Base-by-base conservation (phyloP, 2,329 filamentous ascomycete genomes). In the Diaporthe sp. region DNA sequence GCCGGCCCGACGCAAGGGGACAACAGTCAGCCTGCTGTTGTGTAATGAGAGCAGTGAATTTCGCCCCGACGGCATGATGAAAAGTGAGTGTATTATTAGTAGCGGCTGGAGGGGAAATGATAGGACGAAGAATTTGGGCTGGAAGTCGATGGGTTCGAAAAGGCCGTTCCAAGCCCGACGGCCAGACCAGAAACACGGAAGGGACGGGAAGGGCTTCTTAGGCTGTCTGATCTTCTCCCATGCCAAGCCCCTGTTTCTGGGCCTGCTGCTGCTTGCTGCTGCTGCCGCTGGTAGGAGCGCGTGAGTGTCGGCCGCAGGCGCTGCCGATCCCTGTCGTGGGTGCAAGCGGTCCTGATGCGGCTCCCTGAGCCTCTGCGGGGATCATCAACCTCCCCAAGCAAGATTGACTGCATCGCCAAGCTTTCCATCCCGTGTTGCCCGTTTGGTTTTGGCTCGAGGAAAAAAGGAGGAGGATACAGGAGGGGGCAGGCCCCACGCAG, bases 151-250 rank as follows among this genome's bases (percentile, higher is more conserved):
- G 25, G 59, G 39, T 42, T 62, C 13, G 59, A 31, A 34, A 28
- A 44, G n/a, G 46, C 28, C 31, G 62, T 39, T 13, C 46, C 62
- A 53, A 68, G 65, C 49, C 49, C 49, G 65, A 37, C 65, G 65
- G 65, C 65, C 34, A 69, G 65, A 70, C 68, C 68, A 65, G 58
- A 73, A 75, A 75, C 74, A 75, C 74, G 74, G 74, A 75, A 75
- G 31, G 25, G 34, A 62, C 59, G 69, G 49, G 65, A 72, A 46
- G 58, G 59, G 59, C 55, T 46, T 62, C 34, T 67, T 73, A 68
- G 69, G 59, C 31, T 75, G 74, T 75, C 69, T 75, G 74, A 75
- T 75, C 59, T 68, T 53, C 59, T 39, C 49, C 28, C 39, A 57
- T 5, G 74, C 74, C 74, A 51, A 49, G 68, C 17, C 44, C 57